Evolutionary conservation across 805 yeast genomes (phyloP), one percentile per base, ranked within the genome.

Genomic region (Candida ulmi): DNA sequence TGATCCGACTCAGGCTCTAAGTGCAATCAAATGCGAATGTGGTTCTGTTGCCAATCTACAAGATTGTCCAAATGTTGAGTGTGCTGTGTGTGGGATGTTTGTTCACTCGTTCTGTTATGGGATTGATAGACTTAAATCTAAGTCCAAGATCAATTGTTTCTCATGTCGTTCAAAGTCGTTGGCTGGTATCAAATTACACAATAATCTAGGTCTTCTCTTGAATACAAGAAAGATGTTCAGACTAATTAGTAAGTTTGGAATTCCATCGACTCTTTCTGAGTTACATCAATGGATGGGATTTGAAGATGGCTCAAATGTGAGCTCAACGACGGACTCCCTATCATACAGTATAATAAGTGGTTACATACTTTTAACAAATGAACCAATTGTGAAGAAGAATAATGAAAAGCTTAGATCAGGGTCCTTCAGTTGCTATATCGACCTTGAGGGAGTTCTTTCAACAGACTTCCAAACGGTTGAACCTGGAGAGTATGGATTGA

Each of bases 41-140:
- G 65, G 62, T 23, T 58, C 65, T 39, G 33, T 31, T 2, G 35
- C 48, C n/a, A 42, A 43, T 29, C 4, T 44, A 39, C 8, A 45
- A 44, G n/a, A 35, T 32, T 25, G 40, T 41, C 41, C 44, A 3
- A 19, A 36, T 5, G 16, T 36, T 4, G 23, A 36, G 13, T 69
- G 74, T 40, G 45, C 46, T 9, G 35, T 39, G 2, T 70, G 74
- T 45, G 43, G 43, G 5, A 48, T 51, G 28, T 24, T 30, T 8
- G 49, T 66, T 7, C 72, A 68, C 44, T 51, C 60, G 0, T 43
- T 52, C 12, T 67, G 70, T 34, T 67, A 68, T 44, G 69, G 66
- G 5, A 13, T 36, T 19, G 52, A 47, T 29, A 29, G 15, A 8
- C 33, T 12, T 9, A 26, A 36, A 19, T 19, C 47, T 17, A 24